Conservation (phyloP, 768 basidiomycete species). For the Lactifluus subvellereus region DNA sequence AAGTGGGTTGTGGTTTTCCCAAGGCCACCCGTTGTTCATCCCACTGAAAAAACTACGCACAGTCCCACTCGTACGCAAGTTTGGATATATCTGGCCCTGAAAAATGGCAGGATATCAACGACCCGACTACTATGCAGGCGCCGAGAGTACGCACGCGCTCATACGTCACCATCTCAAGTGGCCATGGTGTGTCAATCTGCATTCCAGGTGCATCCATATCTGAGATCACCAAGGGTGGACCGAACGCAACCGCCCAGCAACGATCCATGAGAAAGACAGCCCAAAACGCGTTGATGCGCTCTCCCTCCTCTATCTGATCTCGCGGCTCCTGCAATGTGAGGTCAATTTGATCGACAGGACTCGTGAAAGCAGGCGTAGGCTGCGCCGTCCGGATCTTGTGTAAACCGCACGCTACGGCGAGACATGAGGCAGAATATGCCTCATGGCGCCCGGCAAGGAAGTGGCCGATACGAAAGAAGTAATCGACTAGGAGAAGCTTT, state of each 20-base stretch:
- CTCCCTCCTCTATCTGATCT: slow-evolving; percentile 54
- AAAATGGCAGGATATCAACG: slow-evolving; percentile 31
- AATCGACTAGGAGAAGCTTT: slow-evolving; percentile 31
- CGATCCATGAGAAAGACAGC: slow-evolving; percentile 54
- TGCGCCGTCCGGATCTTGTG: slow-evolving; percentile 27
- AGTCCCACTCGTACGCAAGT: slow-evolving; percentile 43
- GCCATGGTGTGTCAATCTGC: slow-evolving; percentile 38
- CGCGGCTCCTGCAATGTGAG: slow-evolving; percentile 34
- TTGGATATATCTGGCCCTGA: slow-evolving; percentile 42
- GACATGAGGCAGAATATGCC: slow-evolving; percentile 29
- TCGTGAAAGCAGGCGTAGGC: slow-evolving; percentile 16
- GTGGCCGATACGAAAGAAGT: slow-evolving; percentile 29
- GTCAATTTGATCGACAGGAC: slow-evolving; percentile 23
- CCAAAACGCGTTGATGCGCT: slow-evolving; percentile 66
- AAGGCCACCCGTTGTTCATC: slow-evolving; percentile 30
- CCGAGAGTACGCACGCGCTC: slow-evolving; percentile 27
- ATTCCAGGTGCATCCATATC: slow-evolving; percentile 43
- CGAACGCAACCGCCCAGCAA: slow-evolving; percentile 47
- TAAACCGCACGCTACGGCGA: slow-evolving; percentile 29
- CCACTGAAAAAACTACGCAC: slow-evolving; percentile 45
- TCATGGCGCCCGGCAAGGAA: slow-evolving; percentile 32
- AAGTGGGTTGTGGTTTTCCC: slow-evolving; percentile 35
- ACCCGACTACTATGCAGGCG: slow-evolving; percentile 10
- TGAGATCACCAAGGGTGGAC: slow-evolving; percentile 47
- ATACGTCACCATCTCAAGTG: slow-evolving; percentile 32